Conservation (phyloP, 345 rosid species). For the Aquilaria malaccensis region DNA sequence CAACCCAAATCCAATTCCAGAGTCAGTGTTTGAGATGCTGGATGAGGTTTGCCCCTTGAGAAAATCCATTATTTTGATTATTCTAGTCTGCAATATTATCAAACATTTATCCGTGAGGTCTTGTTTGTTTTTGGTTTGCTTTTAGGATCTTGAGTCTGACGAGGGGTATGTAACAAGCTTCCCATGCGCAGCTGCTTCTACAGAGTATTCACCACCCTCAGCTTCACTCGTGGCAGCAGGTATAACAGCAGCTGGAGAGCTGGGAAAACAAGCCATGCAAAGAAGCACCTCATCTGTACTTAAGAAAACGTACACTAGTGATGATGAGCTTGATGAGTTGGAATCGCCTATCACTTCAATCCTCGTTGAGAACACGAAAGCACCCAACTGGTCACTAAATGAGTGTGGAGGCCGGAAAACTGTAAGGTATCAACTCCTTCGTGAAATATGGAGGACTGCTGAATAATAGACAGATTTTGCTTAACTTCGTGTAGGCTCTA, state of each 20-base stretch:
- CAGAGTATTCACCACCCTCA: constrained; percentile 56
- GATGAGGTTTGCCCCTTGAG: constrained; percentile 51
- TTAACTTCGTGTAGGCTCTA: no score
- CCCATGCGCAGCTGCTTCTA: constrained; percentile 54
- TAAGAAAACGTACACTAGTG: constrained; percentile 69
- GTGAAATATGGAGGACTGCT: constrained; percentile 61
- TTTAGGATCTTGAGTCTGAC: constrained; percentile 45
- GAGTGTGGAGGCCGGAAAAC: constrained; percentile 43
- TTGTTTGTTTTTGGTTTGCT: not conserved
- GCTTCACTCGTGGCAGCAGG: constrained; percentile 28
- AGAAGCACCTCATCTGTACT: constrained; percentile 50
- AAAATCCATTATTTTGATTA: constrained; percentile 1
- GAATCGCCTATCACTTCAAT: constrained; percentile 63
- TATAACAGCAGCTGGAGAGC: constrained; percentile 39
- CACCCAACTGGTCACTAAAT: constrained; percentile 41
- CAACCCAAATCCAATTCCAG: constrained; percentile 69
- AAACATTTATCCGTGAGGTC: not conserved
- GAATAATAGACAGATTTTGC: constrained; percentile 16
- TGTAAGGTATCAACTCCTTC: constrained; percentile 66
- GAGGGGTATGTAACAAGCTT: constrained; percentile 36
- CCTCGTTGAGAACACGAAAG: constrained; percentile 29
- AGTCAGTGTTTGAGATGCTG: constrained; percentile 49
- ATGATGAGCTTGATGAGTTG: constrained; percentile 82
- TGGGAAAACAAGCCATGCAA: constrained; percentile 33
- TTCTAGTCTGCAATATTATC: not conserved